Evolutionary conservation across 306 rosid species (phyloP), one percentile per base, ranked within the genome.

Genomic region (Heteromeles arbutifolia): DNA sequence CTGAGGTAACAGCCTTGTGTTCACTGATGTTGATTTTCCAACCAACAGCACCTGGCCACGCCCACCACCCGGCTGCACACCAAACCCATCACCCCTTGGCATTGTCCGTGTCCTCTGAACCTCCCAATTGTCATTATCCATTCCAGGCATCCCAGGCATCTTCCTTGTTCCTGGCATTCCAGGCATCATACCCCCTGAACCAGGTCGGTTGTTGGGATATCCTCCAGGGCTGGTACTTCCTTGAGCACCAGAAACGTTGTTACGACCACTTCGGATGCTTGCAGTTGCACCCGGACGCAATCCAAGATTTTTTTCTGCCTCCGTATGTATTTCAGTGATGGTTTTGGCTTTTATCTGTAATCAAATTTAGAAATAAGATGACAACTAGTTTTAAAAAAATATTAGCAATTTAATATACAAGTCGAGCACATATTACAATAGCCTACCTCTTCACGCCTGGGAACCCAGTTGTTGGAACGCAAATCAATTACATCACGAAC

Each of bases 201-300:
- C 99, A 75, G 92, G 88, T 68, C 97, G 86, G 31, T 82, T 79
- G 64, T 89, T 85, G 12, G 96, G 91, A 52, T 81, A 90, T 57
- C 94, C 97, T 11, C 88, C 92, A 1, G 90, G 85, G 77, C 80
- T 77, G 5, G 89, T 71, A 75, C 72, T 90, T 58, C 96, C 99
- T 79, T 86, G 89, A 78, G 44, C 80, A 34, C 88, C 89, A 54
- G 98, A 81, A 74, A 65, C 63, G 29, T 48, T 61, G 59, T 83
- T 89, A 57, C 97, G 99, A 73, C 57, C 72, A 75, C 83, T 88
- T 82, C 99, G 89, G 15, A 87, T 96, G 80, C 89, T 87, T 45
- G 97, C 94, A 74, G 97, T 90, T 24, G 98, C 94, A 71, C 99
- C 99, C 15, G 98, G 98, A 75, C 99, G 98, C 73, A 96, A 79